Conservation (phyloP, 116 monocot species). For the Papilionanthe hybrid region DNA sequence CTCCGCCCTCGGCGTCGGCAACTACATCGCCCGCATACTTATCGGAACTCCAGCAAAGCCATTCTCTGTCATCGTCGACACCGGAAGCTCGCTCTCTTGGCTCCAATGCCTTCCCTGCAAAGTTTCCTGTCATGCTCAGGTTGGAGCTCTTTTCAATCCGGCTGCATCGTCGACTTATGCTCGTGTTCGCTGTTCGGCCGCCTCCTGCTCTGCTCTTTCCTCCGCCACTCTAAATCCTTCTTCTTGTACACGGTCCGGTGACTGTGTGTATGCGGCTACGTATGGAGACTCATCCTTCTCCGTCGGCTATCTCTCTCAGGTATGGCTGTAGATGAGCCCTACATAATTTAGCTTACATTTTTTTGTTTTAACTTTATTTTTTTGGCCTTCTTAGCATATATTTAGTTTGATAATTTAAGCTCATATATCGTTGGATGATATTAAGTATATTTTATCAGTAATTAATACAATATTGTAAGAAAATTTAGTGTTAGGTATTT, state of each 20-base stretch:
- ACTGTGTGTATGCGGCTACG: conserved; percentile 73
- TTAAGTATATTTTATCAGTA: no score
- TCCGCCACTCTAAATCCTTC: conserved; percentile 73
- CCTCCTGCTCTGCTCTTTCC: conserved; percentile 40
- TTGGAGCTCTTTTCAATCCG: conserved; percentile 68
- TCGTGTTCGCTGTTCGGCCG: conserved; percentile 45
- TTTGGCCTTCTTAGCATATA: no score
- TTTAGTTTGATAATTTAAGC: no score
- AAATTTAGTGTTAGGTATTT: no score
- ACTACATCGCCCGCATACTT: conserved; percentile 60
- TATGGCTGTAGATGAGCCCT: no score
- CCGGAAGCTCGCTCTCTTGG: conserved; percentile 85
- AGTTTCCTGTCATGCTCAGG: conserved; percentile 69
- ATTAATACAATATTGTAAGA: no score
- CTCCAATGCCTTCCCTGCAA: conserved; percentile 84
- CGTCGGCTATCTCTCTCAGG: conserved; percentile 54
- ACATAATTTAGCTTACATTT: no score
- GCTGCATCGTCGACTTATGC: conserved; percentile 48
- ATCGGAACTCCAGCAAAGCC: conserved; percentile 55
- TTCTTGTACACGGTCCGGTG: conserved; percentile 34
- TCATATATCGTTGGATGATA: no score
- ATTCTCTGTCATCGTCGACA: conserved; percentile 76
- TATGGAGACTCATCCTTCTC: conserved; percentile 94
- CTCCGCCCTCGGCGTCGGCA: conserved; percentile 63
- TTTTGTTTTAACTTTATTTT: no score